Base-by-base conservation (phyloP, 352 stramenopile genomes). In the Globisporangium nunn region DNA sequence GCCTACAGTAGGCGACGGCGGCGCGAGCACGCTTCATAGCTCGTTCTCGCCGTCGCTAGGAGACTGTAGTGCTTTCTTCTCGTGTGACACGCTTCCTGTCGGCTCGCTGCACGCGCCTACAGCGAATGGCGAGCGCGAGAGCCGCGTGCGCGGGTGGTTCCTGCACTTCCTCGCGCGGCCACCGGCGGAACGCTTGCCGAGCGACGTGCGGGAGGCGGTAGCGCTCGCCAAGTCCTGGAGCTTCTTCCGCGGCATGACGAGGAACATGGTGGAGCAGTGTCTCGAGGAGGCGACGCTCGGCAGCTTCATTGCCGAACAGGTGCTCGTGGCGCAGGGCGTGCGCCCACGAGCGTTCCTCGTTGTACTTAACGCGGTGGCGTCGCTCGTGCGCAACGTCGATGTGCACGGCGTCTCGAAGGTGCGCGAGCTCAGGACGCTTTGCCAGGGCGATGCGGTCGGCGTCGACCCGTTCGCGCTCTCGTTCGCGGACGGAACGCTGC, bases 391-490 rank as follows among this genome's bases (percentile, higher is more conserved):
- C 48, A 77, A 75, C 6, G 54, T 84, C 0, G 73, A 61, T n/a
- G 63, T 62, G 39, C 50, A 61, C 15, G 77, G 73, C 29, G n/a
- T 71, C 23, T 78, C 73, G 28, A 82, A 74, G 41, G 62, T 69
- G 4, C 74, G 74, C 4, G 77, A 87, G 52, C 71, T 87, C n/a
- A 73, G 61, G 37, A 82, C 71, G 18, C 54, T 84, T 1, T 78
- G 73, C 44, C 72, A 85, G 47, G 77, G 77, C 43, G 74, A 87
- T 35, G 67, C 72, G n/a, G 62, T 87, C 10, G 74, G 77, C n/a
- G 54, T 71, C 4, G 71, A 87, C 48, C 70, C 75, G 15, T 75
- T 63, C 10, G 70, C 63, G 4, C 63, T 66, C 5, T 75, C 68
- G 7, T 72, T 72, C 11, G 47, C 52, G 17, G 74, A 82, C 30